Base-by-base conservation (phyloP, 2,329 filamentous ascomycete species). In the Fusarium floridanum region DNA sequence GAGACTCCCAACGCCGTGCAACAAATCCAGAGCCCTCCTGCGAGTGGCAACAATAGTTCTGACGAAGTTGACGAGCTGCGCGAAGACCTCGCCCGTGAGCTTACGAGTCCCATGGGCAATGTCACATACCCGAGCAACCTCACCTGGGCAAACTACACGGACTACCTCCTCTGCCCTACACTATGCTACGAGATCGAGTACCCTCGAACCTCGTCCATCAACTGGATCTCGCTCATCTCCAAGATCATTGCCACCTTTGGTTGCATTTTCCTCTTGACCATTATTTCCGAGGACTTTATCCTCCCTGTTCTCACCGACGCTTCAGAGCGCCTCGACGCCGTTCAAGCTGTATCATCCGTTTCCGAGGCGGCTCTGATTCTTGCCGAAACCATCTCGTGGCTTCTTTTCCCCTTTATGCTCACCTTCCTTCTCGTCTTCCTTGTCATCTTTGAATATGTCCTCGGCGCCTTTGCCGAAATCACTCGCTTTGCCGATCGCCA, bases 131-230 rank as follows among this genome's bases (percentile, higher is more conserved):
- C 97, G 1, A 88, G 91, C 73, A 99, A 98, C 82, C 88, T 99
- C 56, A 97, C 94, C 0, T 88, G 93, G 82, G 78, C 85, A 76
- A 98, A 98, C 84, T 98, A 94, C 81, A 76, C 90, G 67, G 97
- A 98, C 85, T 98, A 93, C 82, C 86, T 98, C 12, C 90, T 97
- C 80, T 98, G 95, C 80, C 97, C 97, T 17, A 99, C 97, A 0
- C 89, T 99, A 22, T 99, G 97, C 87, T 99, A 99, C 84, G 97
- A 99, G 84, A 88, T 98, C 60, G 96, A 98, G 82, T 99, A 98
- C 82, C 97, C 97, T 3, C 92, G 97, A 59, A 95, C 90, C 12
- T 82, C 88, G 14, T 85, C 86, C n/a, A 91, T 95, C 67, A 91
- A 94, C 77, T 98, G 94, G 92, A 88, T 91, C 22, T 92, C 95